These are phyloP conservation scores for Carex arenaria DNA, from an alignment of 202 grass and related monocot species.

Conservation along the genomic window DNA sequence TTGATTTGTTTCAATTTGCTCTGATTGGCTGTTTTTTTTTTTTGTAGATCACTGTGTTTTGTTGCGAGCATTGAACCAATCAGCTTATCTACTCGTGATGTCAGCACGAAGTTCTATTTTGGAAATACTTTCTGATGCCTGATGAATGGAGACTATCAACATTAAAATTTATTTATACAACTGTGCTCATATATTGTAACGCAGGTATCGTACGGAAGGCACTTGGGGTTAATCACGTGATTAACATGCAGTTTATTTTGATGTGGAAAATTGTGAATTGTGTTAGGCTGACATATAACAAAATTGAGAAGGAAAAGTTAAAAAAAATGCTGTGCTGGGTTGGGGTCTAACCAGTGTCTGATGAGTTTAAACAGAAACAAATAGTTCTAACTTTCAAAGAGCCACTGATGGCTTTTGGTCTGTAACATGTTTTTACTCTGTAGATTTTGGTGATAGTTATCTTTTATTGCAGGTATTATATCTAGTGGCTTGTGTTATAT, in stretches of 20 bases:
- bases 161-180: background rate
- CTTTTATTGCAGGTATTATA: slow-evolving; percentile 16
- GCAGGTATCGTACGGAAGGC: background rate
- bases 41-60: slow-evolving; percentile 27
- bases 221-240: slow-evolving; percentile 2
- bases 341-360: slow-evolving; percentile 25
- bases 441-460: slow-evolving; percentile 28
- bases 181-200: slow-evolving; percentile 9
- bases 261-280: slow-evolving; percentile 17
- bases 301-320: background rate
- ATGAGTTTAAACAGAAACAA: slow-evolving; percentile 25
- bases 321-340: slow-evolving; percentile 14
- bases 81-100: slow-evolving; percentile 1
- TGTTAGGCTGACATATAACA: slow-evolving; percentile 12
- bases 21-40: background rate
- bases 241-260: slow-evolving; percentile 20
- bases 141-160: background rate
- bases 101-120: slow-evolving; percentile 14
- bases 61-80: slow-evolving; percentile 14
- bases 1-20: background rate
- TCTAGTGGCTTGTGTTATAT: background rate
- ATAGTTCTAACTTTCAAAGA: slow-evolving; percentile 15
- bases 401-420: slow-evolving; percentile 13
- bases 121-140: background rate
- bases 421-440: slow-evolving; percentile 25